These are phyloP conservation scores for Xylariaceae sp. DNA, from an alignment of 2,329 filamentous ascomycete genomes.

Conservation along the genomic window DNA sequence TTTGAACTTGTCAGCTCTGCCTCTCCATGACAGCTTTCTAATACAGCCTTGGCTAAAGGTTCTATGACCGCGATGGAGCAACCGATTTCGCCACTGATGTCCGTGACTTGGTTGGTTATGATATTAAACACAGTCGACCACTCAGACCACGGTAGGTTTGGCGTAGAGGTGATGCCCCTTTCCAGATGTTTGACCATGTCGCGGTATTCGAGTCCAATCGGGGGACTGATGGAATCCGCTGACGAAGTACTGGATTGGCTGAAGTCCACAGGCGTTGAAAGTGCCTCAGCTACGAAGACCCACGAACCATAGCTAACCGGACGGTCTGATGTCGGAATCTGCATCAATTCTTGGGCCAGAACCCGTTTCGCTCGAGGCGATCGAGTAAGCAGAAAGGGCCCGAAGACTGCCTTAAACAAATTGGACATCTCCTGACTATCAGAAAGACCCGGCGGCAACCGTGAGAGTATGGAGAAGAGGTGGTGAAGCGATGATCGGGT, in stretches of 20 bases:
- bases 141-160: conserved; percentile 41
- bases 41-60: conserved; percentile 56
- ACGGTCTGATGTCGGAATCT: conserved; percentile 42
- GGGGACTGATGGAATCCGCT: conserved; percentile 38
- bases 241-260: conserved; percentile 35
- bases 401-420: conserved; percentile 48
- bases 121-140: conserved; percentile 54
- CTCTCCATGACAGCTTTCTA: conserved; percentile 33
- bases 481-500: conserved; percentile 60
- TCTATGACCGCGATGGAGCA: conserved; percentile 65
- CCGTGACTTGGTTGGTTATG: conserved; percentile 51
- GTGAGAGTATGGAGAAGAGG: conserved; percentile 56
- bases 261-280: conserved; percentile 41
- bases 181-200: conserved; percentile 64
- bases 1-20: conserved; percentile 24
- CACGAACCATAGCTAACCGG: conserved; percentile 46
- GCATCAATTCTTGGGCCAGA: conserved; percentile 47
- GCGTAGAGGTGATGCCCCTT: conserved; percentile 49
- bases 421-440: conserved; percentile 44
- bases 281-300: conserved; percentile 45
- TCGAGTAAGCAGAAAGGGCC: conserved; percentile 54
- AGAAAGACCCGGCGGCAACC: conserved; percentile 42
- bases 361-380: conserved; percentile 40
- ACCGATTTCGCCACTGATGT: conserved; percentile 63
- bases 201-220: conserved; percentile 64